Evolutionary conservation across 2,329 filamentous ascomycete species (phyloP).

Genomic region (Trichoderma koningiopsis): DNA sequence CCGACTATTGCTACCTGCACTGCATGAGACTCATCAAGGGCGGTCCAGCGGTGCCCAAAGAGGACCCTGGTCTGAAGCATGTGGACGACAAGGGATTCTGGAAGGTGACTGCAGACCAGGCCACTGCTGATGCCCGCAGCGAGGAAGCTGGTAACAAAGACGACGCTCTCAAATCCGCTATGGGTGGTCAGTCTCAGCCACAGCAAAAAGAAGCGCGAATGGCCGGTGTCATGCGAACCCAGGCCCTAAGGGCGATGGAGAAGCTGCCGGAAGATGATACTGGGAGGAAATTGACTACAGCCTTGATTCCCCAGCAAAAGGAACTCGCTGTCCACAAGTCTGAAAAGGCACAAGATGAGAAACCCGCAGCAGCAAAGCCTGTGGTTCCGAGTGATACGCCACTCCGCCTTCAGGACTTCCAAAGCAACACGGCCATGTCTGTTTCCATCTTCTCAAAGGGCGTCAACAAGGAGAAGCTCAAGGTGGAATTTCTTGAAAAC

Average conservation of each 20-base stretch:
- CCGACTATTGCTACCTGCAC: conserved; percentile 69
- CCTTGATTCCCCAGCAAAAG: conserved; percentile 38
- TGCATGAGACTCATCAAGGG: conserved; percentile 46
- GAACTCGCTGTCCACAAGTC: conserved; percentile 31
- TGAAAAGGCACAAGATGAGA: not conserved
- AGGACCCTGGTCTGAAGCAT: conserved; percentile 35
- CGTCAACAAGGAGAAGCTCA: conserved; percentile 44
- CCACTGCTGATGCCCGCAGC: conserved; percentile 34
- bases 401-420: conserved; percentile 41
- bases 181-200: not conserved
- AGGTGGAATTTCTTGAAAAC: conserved; percentile 39
- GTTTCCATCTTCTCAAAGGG: conserved; percentile 49
- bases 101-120: conserved; percentile 41
- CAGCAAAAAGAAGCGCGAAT: conserved; percentile 40
- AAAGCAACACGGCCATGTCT: conserved; percentile 39
- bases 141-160: conserved; percentile 37
- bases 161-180: conserved; percentile 2
- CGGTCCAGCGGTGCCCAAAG: conserved; percentile 36
- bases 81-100: conserved; percentile 54
- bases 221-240: conserved; percentile 50
- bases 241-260: conserved; percentile 50
- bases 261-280: conserved; percentile 48
- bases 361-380: conserved; percentile 26
- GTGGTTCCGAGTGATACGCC: conserved; percentile 32
- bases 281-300: conserved; percentile 49